Evolutionary conservation across 1,284 basidiomycete genomes (phyloP), one percentile per base, ranked within the genome.

Genomic region (Puccinia triticina): DNA sequence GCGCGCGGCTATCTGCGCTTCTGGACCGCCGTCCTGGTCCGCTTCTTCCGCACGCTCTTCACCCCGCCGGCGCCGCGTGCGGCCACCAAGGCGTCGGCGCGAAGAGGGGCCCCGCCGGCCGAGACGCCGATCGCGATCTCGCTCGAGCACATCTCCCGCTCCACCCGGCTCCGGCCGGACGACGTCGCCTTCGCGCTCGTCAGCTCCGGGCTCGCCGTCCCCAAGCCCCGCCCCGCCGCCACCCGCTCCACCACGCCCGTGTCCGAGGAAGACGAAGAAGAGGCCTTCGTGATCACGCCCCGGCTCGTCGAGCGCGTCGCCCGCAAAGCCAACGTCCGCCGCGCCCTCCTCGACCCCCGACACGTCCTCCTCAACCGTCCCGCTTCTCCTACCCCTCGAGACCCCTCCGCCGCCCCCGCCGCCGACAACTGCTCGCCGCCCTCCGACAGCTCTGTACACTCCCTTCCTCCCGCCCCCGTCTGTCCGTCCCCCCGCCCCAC

Each of bases 1-100:
- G 89, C 96, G 21, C 91, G 93, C 83, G 94, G 94, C 82, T 99
- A 98, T 88, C 90, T 96, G 48, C 91, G 94, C 4, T 97, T 92
- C 87, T 99, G 97, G 96, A 91, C 93, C 0, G 91, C 93, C 0
- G 92, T 92, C 0, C 89, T 98, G 67, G 88, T 98, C 26, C 91
- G 94, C 40, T 93, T 94, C 87, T 91, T 97, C 85, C 89, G 91
- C 89, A 90, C 85, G 48, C 89, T 88, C 11, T 87, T 88, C 37
- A 83, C 48, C 2, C 69, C 69, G 5, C 69, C 69, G 11, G 46
- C 85, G n/a, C 83, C 69, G 37, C 64, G 37, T 21, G 57, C 23
- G 59, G 59, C 12, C 59, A 21, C 88, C 91, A 93, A 84, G n/a
- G n/a, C n/a, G n/a, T n/a, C n/a, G n/a, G n/a, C n/a, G n/a, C 89